These are phyloP conservation scores for Geotrichum reessii DNA, from an alignment of 1,139 yeast species.

Conservation along the genomic window DNA sequence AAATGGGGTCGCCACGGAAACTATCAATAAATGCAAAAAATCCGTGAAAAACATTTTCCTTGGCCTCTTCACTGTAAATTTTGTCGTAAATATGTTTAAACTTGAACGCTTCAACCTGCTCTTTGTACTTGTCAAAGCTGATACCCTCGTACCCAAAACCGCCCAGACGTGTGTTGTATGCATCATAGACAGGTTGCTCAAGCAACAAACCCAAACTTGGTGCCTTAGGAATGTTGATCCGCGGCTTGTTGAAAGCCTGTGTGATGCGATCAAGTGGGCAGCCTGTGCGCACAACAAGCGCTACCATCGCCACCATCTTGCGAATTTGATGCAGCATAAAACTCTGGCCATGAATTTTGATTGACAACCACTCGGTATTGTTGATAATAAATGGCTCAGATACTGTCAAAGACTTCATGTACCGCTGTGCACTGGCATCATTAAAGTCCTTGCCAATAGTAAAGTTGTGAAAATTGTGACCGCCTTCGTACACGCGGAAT, in stretches of 20 bases:
- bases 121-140: conserved; percentile 59
- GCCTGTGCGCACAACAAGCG: conserved; percentile 77
- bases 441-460: conserved; percentile 83
- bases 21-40: conserved; percentile 85
- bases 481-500: conserved; percentile 70
- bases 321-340: conserved; percentile 98
- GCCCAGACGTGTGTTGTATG: conserved; percentile 65
- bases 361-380: conserved; percentile 93
- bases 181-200: conserved; percentile 88
- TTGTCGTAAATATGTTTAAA: conserved; percentile 85
- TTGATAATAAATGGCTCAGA: conserved; percentile 91
- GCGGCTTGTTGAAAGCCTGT: conserved; percentile 70
- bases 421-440: conserved; percentile 80
- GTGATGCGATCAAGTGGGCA: conserved; percentile 69
- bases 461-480: conserved; percentile 93
- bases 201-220: conserved; percentile 90
- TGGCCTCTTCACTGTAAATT: conserved; percentile 81
- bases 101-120: conserved; percentile 79
- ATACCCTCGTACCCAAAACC: conserved; percentile 77
- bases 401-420: conserved; percentile 70
- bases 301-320: conserved; percentile 96
- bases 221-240: conserved; percentile 91
- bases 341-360: conserved; percentile 95
- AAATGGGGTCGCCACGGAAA: conserved; percentile 55
- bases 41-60: conserved; percentile 81